Evolutionary conservation across 768 basidiomycete genomes (phyloP).

Genomic region (Pulveroboletus sp.): DNA sequence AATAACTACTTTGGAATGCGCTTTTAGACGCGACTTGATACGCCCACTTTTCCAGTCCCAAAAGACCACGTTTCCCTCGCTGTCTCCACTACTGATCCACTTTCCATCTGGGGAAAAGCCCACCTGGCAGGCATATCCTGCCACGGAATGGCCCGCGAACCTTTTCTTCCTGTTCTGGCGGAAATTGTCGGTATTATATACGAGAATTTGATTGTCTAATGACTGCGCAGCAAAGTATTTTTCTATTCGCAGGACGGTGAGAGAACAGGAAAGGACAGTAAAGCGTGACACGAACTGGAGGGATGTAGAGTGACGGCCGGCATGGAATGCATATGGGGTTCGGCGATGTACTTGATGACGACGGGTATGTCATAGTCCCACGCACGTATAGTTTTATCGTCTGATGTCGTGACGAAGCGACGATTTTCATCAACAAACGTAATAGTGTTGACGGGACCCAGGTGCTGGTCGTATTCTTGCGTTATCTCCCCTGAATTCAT

Average conservation of each 20-base stretch:
- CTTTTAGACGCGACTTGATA: slow-evolving; percentile 84
- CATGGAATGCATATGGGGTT: slow-evolving; percentile 99
- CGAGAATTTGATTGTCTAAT: slow-evolving; percentile 95
- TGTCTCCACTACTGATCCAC: slow-evolving; percentile 97
- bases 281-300: slow-evolving; percentile 60
- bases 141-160: slow-evolving; percentile 94
- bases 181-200: slow-evolving; percentile 98
- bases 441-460: slow-evolving; percentile 97
- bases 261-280: slow-evolving; percentile 4
- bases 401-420: slow-evolving; percentile 95
- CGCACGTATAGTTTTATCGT: slow-evolving; percentile 97
- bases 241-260: slow-evolving; percentile 40
- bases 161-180: slow-evolving; percentile 98
- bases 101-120: slow-evolving; percentile 98
- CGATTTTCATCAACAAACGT: slow-evolving; percentile 99
- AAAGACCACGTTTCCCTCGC: slow-evolving; percentile 91
- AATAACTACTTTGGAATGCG: slow-evolving; percentile 95
- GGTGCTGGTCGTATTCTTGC: slow-evolving; percentile 98
- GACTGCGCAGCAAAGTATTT: slow-evolving; percentile 98
- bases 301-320: slow-evolving; percentile 96
- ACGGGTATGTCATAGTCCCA: slow-evolving; percentile 99
- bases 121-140: slow-evolving; percentile 95
- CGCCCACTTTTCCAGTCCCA: slow-evolving; percentile 99
- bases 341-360: slow-evolving; percentile 98
- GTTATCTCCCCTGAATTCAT: slow-evolving; percentile 92